Evolutionary conservation across 176 grass and related monocot species (phyloP), one percentile per base, ranked within the genome.

Genomic region (Eremochloa ophiuroides): DNA sequence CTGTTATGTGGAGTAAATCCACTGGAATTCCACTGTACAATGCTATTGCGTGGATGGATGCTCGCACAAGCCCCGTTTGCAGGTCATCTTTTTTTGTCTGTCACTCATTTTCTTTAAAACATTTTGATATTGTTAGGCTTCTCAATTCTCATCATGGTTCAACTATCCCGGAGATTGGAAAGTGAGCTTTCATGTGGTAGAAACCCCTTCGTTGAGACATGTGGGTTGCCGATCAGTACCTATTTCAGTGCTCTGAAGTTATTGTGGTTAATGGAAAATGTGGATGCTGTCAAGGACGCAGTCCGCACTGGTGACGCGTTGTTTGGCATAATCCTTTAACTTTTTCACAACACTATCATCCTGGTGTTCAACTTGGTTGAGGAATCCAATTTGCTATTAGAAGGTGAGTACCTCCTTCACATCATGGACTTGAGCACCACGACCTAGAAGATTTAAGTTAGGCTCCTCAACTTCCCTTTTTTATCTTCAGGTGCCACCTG

Each of bases 41-140:
- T 77, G 96, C 96, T 9, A 89, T 98, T 82, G 96, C 95, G 50
- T 95, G 96, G 96, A 98, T 95, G 96, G 96, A 98, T 83, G 93
- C 76, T 50, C 96, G 96, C 62, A 98, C 96, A 68, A 95, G 90
- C 73, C 59, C 90, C 17, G 86, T 98, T 60, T 98, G 96, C 90
- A 88, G 87, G 90, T 94, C n/a, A n/a, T n/a, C 8, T 47, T 31
- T 25, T 73, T 68, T 84, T 70, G 1, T 62, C 48, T 18, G 62
- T 34, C 51, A 9, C 16, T 16, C 6, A 0, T 34, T 53, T 75
- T 29, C 25, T 85, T 28, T 34, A 34, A 34, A 18, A 29, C 13
- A 13, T 34, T 41, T 72, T 69, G 8, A 69, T 53, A 29, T 31
- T n/a, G 1, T 20, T 1, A 2, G 8, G 11, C 31, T 3, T 34